phyloP scores from a whole-genome alignment of 805 yeast genomes.

The Candida berthetii region DNA sequence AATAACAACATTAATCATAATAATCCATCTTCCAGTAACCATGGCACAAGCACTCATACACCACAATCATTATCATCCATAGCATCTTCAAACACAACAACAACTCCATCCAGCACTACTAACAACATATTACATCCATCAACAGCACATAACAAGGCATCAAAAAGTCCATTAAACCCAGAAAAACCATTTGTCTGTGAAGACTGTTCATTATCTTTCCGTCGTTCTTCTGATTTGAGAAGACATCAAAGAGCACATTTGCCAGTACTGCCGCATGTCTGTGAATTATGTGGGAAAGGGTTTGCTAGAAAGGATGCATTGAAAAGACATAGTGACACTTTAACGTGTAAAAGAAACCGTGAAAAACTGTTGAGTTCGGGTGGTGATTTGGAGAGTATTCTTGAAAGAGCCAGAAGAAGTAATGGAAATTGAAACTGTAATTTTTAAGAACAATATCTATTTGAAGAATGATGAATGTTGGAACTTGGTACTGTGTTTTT shows the following conservation, averaged over 20 bases:
- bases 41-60: too few species aligned
- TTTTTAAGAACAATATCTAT: neutral
- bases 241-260: constrained; percentile 74
- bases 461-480: neutral
- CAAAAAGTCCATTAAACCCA: constrained; percentile 4
- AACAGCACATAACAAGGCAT: neutral
- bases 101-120: neutral
- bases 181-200: constrained; percentile 47
- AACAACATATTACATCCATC: neutral
- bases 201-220: constrained; percentile 56
- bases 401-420: constrained; percentile 17
- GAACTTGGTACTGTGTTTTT: neutral
- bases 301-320: constrained; percentile 81
- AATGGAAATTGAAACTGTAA: neutral
- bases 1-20: too few species aligned
- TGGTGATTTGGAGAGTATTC: constrained; percentile 26
- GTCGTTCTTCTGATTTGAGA: constrained; percentile 63
- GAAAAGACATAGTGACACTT: constrained; percentile 67
- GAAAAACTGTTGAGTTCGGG: constrained; percentile 38
- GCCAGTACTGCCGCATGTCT: constrained; percentile 65
- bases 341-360: constrained; percentile 70
- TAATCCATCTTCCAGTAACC: too few species aligned
- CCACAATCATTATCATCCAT: too few species aligned
- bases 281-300: constrained; percentile 74
- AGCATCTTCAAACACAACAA: constrained; percentile 1